Conservation (phyloP, 345 rosid genomes). For the Hevea brasiliensis region DNA sequence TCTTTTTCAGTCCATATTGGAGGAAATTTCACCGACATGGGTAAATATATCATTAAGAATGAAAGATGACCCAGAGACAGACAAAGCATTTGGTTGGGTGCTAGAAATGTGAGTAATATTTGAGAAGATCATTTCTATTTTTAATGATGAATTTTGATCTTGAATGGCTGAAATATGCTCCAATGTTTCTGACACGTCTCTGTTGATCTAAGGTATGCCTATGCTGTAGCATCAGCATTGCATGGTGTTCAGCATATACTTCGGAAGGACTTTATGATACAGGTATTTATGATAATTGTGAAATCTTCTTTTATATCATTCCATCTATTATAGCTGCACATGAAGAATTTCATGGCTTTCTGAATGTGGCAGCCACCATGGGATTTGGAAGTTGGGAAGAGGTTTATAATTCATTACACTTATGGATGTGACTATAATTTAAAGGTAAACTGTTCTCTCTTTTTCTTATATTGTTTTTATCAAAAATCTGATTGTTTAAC, state of each 20-base stretch:
- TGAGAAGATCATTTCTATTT: constrained; percentile 12
- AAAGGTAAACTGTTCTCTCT: constrained; percentile 52
- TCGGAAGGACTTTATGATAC: constrained; percentile 88
- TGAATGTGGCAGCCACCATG: constrained; percentile 84
- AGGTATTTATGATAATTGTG: constrained; percentile 52
- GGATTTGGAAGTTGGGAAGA: constrained; percentile 68
- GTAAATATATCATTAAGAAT: constrained; percentile 87
- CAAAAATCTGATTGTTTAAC: constrained; percentile 1
- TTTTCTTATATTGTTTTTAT: not conserved
- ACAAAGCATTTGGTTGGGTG: constrained; percentile 97
- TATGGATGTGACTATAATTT: constrained; percentile 91
- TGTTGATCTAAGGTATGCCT: constrained; percentile 74
- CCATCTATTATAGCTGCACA: not conserved
- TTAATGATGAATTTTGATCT: constrained; percentile 14
- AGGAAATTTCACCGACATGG: constrained; percentile 97
- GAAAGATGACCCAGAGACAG: constrained; percentile 95
- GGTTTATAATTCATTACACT: constrained; percentile 89
- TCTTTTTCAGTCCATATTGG: constrained; percentile 55
- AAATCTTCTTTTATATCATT: constrained; percentile 11
- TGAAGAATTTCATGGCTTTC: constrained; percentile 10
- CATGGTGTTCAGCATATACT: constrained; percentile 89
- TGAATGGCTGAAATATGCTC: constrained; percentile 2
- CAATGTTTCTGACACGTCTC: constrained; percentile 11
- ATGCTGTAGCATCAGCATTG: constrained; percentile 95
- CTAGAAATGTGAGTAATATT: constrained; percentile 77